Percentiles rank a stretch among this genome's conserved stretches.
phyloP scores from a whole-genome alignment of 768 basidiomycete genomes.

The Punctularia strigosozonata region DNA sequence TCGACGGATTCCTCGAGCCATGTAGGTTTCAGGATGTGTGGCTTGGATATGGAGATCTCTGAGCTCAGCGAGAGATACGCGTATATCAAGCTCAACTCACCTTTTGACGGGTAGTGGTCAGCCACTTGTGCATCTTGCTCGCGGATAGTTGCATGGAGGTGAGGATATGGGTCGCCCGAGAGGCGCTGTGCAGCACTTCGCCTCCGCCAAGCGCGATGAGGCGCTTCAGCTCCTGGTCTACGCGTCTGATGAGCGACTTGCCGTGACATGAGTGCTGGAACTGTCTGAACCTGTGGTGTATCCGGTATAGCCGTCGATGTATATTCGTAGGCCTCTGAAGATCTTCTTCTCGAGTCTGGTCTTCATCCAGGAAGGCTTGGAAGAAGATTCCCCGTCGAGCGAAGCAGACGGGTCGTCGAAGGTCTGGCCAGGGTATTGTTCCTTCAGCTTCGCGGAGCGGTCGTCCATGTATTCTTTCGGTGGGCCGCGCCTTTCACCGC shows the following conservation, averaged over 20 bases:
- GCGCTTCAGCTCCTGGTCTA: conserved; percentile 69
- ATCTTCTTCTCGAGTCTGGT: conserved; percentile 10
- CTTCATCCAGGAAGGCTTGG: conserved; percentile 12
- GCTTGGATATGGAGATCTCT: conserved; percentile 33
- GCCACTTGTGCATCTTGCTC: conserved; percentile 55
- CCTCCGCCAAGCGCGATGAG: conserved; percentile 60
- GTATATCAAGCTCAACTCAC: no score
- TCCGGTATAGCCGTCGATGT: conserved; percentile 59
- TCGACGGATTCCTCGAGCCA: conserved; percentile 64
- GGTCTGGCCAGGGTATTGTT: conserved; percentile 15
- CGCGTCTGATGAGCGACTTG: no score
- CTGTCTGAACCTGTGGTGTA: conserved; percentile 71
- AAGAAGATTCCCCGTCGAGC: no score
- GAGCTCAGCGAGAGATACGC: no score
- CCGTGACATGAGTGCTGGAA: no score
- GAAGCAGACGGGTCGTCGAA: no score
- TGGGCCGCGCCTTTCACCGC: conserved; percentile 31
- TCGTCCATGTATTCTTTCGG: conserved; percentile 27
- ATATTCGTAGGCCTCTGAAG: conserved; percentile 48
- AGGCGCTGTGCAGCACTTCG: conserved; percentile 39
- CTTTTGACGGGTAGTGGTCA: no score
- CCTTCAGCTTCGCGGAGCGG: conserved; percentile 33
- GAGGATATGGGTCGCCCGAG: conserved; percentile 68
- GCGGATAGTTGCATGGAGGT: conserved; percentile 63
- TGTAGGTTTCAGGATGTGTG: conserved; percentile 61